Evolutionary conservation across 192 early-diverging fungal genomes (phyloP).

Genomic region (Coemansia sp.): DNA sequence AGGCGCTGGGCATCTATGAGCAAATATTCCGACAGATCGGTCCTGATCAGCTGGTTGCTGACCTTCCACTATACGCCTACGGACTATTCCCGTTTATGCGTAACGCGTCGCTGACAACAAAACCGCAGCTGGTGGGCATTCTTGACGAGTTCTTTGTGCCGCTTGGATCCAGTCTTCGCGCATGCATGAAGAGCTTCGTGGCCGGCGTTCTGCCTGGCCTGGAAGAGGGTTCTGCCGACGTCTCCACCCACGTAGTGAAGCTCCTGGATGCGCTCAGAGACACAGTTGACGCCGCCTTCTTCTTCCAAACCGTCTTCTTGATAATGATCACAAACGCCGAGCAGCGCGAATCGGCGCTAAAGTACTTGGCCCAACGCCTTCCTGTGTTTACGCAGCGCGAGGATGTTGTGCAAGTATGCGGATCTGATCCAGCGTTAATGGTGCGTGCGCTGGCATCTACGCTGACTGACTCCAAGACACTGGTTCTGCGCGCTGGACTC

Average conservation of each 20-base stretch:
- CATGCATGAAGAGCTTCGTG: constrained; percentile 76
- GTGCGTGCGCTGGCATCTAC: constrained; percentile 73
- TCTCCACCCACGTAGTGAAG: constrained; percentile 67
- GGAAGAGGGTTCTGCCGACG: constrained; percentile 89
- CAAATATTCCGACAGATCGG: constrained; percentile 73
- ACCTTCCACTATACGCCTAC: constrained; percentile 82
- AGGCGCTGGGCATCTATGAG: constrained; percentile 84
- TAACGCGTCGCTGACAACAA: constrained; percentile 76
- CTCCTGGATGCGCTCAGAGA: constrained; percentile 68
- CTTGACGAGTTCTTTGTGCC: constrained; percentile 78
- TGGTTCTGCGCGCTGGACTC: constrained; percentile 83
- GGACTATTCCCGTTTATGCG: constrained; percentile 92
- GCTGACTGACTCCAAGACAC: constrained; percentile 68
- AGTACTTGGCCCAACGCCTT: constrained; percentile 75
- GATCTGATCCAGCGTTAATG: constrained; percentile 72
- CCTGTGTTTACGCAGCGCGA: constrained; percentile 59
- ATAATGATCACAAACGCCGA: constrained; percentile 69
- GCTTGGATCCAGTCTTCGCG: constrained; percentile 66
- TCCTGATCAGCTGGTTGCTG: constrained; percentile 72
- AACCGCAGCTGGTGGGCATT: constrained; percentile 80
- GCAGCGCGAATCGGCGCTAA: constrained; percentile 70
- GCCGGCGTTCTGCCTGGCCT: constrained; percentile 80
- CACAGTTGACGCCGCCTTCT: constrained; percentile 72
- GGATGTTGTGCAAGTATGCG: constrained; percentile 69
- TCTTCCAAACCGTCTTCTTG: constrained; percentile 83